Evolutionary conservation across 768 basidiomycete genomes (phyloP), one percentile per base, ranked within the genome.

Genomic region (Suillus variegatus): DNA sequence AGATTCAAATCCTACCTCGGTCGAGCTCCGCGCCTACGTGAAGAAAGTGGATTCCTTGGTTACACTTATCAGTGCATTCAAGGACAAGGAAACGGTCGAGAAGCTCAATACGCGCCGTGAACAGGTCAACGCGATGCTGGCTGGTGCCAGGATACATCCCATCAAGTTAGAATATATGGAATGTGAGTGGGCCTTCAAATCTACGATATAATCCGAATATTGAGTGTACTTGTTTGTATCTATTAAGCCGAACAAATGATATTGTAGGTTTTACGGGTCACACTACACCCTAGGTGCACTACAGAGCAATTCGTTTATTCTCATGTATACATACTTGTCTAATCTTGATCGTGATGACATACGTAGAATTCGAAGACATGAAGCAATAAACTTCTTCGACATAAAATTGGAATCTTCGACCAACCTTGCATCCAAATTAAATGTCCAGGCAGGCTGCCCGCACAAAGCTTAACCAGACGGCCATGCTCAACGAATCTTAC

Each of bases 161-260:
- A 16, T 47, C 22, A 22, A 25, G 49, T 25, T 25, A 8, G 25
- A 51, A 51, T 51, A 14, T 3, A 51, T 16, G 4, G 20, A 25
- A 51, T 28, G 49, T 51, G 49, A 51, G 49, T 16, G 3, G 2
- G 13, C 20, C 2, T 83, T 88, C 77, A 88, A 89, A 70, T 79
- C 85, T 52, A 89, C 86, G 2, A 83, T 88, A 67, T 88, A 86
- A 72, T 87, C 87, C 2, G 87, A 89, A 77, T 89, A 88, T 88
- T 85, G 71, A 22, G 16, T 22, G 14, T 16, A 58, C 22, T 40
- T 14, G 38, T 60, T 61, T 54, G 49, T 38, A 32, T 20, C 12
- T 7, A 44, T 13, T 60, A 40, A 40, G 64, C 54, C 25, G 41
- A 8, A 10, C 35, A 25, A 51, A 51, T 51, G 49, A 28, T 51